A percentile compares a stretch with the other conserved stretches of the same genome.
phyloP scores from a whole-genome alignment of 805 yeast species.

The Ogataea zsoltii region DNA sequence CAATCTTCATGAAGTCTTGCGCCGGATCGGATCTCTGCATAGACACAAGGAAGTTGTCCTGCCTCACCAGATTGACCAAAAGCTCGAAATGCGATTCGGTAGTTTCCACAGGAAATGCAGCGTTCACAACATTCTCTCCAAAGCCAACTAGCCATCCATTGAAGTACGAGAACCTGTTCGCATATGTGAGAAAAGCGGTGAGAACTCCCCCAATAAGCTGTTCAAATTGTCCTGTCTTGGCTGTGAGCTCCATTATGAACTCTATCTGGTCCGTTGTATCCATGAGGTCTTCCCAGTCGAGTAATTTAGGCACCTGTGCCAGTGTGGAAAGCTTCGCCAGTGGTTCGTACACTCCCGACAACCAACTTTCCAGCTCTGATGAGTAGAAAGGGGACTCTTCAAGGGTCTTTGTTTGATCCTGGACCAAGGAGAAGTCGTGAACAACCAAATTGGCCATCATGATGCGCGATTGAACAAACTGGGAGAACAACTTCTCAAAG shows the following conservation, averaged over 20 bases:
- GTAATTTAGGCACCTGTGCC: slow-evolving; percentile 16
- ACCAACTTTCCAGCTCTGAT: slow-evolving; percentile 21
- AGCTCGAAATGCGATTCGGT: slow-evolving; percentile 12
- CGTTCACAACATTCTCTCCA: slow-evolving; percentile 14
- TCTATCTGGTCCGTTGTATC: slow-evolving; percentile 22
- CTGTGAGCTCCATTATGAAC: slow-evolving; percentile 16
- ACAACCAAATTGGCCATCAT: slow-evolving; percentile 20
- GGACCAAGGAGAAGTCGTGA: slow-evolving; percentile 10
- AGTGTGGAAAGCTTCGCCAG: slow-evolving; percentile 14
- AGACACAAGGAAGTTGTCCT: slow-evolving; percentile 20
- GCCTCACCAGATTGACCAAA: slow-evolving; percentile 22
- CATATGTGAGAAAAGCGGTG: slow-evolving; percentile 23
- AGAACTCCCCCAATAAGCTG: slow-evolving; percentile 15
- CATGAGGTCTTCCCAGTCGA: slow-evolving; percentile 23
- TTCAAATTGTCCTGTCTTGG: slow-evolving; percentile 4
- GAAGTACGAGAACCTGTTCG: slow-evolving; percentile 17
- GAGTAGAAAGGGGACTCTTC: slow-evolving; percentile 6
- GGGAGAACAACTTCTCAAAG: slow-evolving; percentile 9
- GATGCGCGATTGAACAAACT: slow-evolving; percentile 25
- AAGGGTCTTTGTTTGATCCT: neutral
- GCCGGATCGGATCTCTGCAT: slow-evolving; percentile 8
- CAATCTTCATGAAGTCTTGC: slow-evolving; percentile 18
- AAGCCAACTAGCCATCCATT: slow-evolving; percentile 23
- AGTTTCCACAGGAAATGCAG: neutral
- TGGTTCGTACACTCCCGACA: slow-evolving; percentile 26